Evolutionary conservation across 441 rosid genomes (phyloP).

Genomic region (Melianthus villosus): DNA sequence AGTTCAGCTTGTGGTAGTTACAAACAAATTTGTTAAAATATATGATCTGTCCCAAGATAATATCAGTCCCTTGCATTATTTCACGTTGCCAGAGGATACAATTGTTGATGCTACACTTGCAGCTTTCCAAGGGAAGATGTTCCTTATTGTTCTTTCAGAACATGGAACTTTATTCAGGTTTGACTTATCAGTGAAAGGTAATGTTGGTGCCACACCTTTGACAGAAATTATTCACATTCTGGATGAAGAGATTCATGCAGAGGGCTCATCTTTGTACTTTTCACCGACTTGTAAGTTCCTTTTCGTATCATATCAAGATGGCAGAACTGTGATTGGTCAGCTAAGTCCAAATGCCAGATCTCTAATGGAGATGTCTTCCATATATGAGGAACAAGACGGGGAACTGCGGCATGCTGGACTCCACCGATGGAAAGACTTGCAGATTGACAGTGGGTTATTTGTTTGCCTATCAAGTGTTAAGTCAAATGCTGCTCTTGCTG

Average conservation of each 20-base stretch:
- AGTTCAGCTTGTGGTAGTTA: conserved; percentile 88
- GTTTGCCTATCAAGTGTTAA: conserved; percentile 72
- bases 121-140: conserved; percentile 76
- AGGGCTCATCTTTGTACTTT: conserved; percentile 84
- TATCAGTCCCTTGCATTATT: conserved; percentile 90
- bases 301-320: conserved; percentile 81
- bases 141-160: conserved; percentile 87
- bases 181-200: conserved; percentile 62
- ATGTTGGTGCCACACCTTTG: conserved; percentile 82
- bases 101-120: conserved; percentile 86
- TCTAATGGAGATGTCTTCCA: conserved; percentile 52
- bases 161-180: conserved; percentile 68
- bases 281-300: conserved; percentile 69
- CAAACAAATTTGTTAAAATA: conserved; percentile 90
- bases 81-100: conserved; percentile 67
- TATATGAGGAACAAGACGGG: conserved; percentile 73
- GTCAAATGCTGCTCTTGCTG: conserved; percentile 64
- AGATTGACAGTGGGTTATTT: conserved; percentile 69
- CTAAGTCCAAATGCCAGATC: conserved; percentile 57
- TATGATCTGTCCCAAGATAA: conserved; percentile 96
- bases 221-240: conserved; percentile 56
- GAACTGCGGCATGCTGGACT: conserved; percentile 61
- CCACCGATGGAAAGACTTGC: conserved; percentile 91
- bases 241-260: conserved; percentile 54
- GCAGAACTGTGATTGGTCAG: conserved; percentile 71